phyloP scores from a whole-genome alignment of 2,329 filamentous ascomycete genomes.

The Aspergillus sp. region DNA sequence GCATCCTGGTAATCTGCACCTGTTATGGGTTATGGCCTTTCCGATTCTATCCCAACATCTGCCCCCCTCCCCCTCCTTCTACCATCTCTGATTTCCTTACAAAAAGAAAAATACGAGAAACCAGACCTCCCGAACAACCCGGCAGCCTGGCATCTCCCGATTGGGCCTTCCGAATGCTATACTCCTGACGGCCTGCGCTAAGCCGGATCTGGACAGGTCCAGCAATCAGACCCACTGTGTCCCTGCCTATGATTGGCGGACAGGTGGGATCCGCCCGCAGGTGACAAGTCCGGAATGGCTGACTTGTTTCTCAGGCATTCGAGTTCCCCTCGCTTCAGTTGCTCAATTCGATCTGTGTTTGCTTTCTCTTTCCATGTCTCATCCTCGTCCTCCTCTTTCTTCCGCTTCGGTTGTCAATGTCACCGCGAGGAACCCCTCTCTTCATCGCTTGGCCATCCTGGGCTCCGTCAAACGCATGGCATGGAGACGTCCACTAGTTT shows the following conservation, averaged over 20 bases:
- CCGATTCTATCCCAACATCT: not conserved
- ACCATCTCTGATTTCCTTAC: not conserved
- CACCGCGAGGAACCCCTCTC: not conserved
- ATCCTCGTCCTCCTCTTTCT: not conserved
- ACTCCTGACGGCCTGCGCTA: not conserved
- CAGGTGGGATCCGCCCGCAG: not conserved
- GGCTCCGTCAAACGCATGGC: not conserved
- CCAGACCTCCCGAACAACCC: no score
- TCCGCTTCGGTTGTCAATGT: not conserved
- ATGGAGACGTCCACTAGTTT: not conserved
- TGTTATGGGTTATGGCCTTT: no score
- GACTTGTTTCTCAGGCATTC: not conserved
- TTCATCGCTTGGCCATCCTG: not conserved
- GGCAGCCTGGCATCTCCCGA: not conserved
- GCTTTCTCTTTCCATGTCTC: not conserved
- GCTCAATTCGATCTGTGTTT: not conserved
- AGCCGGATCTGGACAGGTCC: not conserved
- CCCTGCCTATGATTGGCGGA: not conserved
- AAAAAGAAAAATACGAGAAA: no score
- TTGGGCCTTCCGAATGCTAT: not conserved
- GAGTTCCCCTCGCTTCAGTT: not conserved
- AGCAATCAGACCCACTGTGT: not conserved
- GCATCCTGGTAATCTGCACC: no score
- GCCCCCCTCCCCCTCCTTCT: no score
- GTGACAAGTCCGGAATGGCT: not conserved